These are phyloP conservation scores for Ceratocystis harringtonii DNA, from an alignment of 2,329 filamentous ascomycete genomes.

Conservation along the genomic window DNA sequence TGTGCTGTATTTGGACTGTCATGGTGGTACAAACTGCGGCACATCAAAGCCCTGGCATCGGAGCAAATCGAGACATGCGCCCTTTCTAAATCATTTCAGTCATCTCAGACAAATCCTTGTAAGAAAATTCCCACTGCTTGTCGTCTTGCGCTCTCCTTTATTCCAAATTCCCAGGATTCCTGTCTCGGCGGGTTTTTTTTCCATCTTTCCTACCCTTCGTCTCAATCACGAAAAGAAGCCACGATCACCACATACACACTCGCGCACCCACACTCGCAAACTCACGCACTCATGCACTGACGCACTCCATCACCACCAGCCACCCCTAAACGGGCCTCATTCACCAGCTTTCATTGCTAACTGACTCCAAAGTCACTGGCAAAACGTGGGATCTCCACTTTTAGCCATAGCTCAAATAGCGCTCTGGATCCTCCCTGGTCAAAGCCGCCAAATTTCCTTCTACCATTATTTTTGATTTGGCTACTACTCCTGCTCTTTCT, in stretches of 20 bases:
- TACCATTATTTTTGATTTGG: neutral
- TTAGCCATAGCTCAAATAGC: constrained; percentile 5
- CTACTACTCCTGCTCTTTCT: neutral
- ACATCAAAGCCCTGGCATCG: too few species aligned
- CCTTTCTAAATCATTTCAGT: too few species aligned
- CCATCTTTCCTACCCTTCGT: neutral
- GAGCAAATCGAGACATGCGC: too few species aligned
- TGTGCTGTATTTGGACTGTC: neutral
- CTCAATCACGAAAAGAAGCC: neutral
- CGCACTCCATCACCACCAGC: neutral
- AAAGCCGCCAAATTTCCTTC: constrained; percentile 1
- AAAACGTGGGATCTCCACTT: constrained; percentile 5
- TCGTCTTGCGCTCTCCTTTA: neutral
- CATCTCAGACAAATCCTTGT: too few species aligned
- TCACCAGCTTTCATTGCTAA: neutral
- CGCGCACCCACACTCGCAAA: neutral
- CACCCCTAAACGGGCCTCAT: neutral
- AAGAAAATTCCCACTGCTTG: too few species aligned
- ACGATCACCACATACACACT: neutral
- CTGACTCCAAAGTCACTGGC: neutral
- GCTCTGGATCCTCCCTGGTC: constrained; percentile 3
- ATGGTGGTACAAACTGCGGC: neutral
- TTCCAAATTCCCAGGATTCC: neutral
- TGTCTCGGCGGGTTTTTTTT: neutral
- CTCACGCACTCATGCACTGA: too few species aligned